Evolutionary conservation across 805 yeast species (phyloP).

Genomic region (Hanseniaspora valbyensis): DNA sequence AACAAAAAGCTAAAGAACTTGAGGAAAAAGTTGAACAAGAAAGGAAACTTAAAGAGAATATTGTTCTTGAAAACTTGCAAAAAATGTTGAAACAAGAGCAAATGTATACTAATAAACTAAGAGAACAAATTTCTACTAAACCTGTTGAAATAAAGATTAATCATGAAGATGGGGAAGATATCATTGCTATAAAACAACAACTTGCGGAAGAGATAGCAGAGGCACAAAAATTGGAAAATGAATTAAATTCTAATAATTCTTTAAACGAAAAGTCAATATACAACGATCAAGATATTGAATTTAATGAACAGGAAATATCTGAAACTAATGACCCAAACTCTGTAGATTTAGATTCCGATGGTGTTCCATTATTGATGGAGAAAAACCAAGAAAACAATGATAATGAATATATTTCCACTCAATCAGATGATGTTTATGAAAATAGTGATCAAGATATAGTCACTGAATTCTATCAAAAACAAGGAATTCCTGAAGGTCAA

Average conservation of each 20-base stretch:
- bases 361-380: neutral
- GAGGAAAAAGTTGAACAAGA: neutral
- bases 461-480: neutral
- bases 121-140: neutral
- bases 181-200: neutral
- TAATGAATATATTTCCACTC: neutral
- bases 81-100: constrained; percentile 4
- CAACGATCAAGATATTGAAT: too few relatives aligned
- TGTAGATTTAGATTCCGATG: neutral
- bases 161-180: neutral
- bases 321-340: too few relatives aligned
- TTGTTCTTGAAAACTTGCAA: constrained; percentile 1
- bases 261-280: too few relatives aligned
- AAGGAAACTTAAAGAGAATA: neutral
- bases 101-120: constrained; percentile 1
- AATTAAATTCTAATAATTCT: too few relatives aligned
- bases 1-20: constrained; percentile 1
- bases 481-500: constrained; percentile 7
- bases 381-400: neutral
- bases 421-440: neutral
- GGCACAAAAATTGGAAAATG: neutral
- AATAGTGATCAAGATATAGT: neutral
- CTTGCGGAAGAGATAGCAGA: neutral
- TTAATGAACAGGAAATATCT: too few relatives aligned
- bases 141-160: neutral